phyloP scores from a whole-genome alignment of 345 rosid genomes.

The Dimocarpus longan region DNA sequence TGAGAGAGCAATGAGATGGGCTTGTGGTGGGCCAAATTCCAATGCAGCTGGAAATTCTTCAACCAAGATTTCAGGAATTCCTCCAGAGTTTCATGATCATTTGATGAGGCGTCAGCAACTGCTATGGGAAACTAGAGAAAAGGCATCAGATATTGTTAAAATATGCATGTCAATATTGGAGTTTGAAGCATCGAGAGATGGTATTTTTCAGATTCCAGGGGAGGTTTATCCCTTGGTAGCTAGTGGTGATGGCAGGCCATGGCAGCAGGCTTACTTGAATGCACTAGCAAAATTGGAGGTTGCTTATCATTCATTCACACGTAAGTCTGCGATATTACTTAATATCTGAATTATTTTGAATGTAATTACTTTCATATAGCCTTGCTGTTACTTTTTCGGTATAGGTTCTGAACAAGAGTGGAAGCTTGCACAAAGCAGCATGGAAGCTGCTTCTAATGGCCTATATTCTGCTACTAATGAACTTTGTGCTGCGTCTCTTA shows the following conservation, averaged over 20 bases:
- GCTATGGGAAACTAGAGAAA: constrained; percentile 78
- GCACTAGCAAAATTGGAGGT: constrained; percentile 70
- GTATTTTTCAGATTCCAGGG: constrained; percentile 61
- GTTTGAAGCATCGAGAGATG: constrained; percentile 91
- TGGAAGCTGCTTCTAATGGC: constrained; percentile 80
- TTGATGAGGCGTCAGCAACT: constrained; percentile 67
- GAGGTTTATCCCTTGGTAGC: constrained; percentile 47
- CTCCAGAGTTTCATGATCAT: constrained; percentile 83
- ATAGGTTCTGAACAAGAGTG: constrained; percentile 82
- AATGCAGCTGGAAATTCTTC: constrained; percentile 52
- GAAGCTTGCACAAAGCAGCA: constrained; percentile 75
- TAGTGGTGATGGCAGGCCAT: constrained; percentile 57
- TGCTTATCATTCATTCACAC: constrained; percentile 73
- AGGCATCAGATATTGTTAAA: constrained; percentile 68
- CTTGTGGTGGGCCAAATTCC: constrained; percentile 85
- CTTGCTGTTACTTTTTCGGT: constrained; percentile 25
- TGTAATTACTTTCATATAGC: neutral
- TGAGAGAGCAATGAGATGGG: constrained; percentile 98
- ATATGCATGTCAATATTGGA: constrained; percentile 77
- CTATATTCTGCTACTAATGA: constrained; percentile 75
- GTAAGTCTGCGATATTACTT: constrained; percentile 48
- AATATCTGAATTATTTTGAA: constrained; percentile 25
- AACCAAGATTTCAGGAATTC: constrained; percentile 74
- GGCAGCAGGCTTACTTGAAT: constrained; percentile 80
- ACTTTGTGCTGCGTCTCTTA: constrained; percentile 67